Conservation (phyloP, 2,329 filamentous ascomycete species). For the Akanthomyces uredinophilus region DNA sequence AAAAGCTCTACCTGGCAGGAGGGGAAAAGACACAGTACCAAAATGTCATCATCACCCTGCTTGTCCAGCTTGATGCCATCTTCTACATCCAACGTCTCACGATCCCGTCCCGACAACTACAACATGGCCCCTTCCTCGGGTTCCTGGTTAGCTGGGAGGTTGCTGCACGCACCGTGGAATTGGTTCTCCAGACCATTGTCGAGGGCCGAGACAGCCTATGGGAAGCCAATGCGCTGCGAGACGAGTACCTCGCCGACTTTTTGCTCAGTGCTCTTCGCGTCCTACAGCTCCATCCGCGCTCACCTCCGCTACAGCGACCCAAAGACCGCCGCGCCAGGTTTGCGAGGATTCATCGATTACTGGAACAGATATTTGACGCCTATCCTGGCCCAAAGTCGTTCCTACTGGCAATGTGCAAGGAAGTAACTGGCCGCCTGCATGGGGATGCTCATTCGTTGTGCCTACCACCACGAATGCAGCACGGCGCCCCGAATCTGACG, state of each 20-base stretch:
- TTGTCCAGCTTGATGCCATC: slow-evolving; percentile 34
- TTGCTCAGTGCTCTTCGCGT: slow-evolving; percentile 33
- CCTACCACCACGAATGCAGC: slow-evolving; percentile 28
- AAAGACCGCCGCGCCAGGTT: slow-evolving; percentile 35
- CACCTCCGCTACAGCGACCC: slow-evolving; percentile 26
- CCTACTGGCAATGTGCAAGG: slow-evolving; percentile 33
- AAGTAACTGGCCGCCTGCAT: slow-evolving; percentile 30
- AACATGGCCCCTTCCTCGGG: slow-evolving; percentile 32
- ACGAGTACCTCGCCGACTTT: slow-evolving; percentile 34
- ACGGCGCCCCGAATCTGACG: slow-evolving; percentile 32
- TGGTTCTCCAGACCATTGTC: slow-evolving; percentile 31
- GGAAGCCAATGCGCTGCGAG: slow-evolving; percentile 26
- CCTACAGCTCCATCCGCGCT: slow-evolving; percentile 34
- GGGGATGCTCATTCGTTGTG: slow-evolving; percentile 29
- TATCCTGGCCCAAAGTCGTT: slow-evolving; percentile 35
- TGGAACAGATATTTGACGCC: slow-evolving; percentile 35
- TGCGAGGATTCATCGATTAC: slow-evolving; percentile 30
- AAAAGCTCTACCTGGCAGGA: slow-evolving; percentile 34
- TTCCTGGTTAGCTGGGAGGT: slow-evolving; percentile 37
- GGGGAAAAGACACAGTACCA: slow-evolving; percentile 30
- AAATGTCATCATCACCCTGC: slow-evolving; percentile 29
- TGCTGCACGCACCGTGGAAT: slow-evolving; percentile 32
- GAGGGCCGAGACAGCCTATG: slow-evolving; percentile 33
- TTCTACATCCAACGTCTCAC: slow-evolving; percentile 36
- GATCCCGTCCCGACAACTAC: slow-evolving; percentile 31